Evolutionary conservation across 495 filamentous ascomycete genomes (phyloP), one percentile per base, ranked within the genome.

Genomic region (Podospora pseudocomata): DNA sequence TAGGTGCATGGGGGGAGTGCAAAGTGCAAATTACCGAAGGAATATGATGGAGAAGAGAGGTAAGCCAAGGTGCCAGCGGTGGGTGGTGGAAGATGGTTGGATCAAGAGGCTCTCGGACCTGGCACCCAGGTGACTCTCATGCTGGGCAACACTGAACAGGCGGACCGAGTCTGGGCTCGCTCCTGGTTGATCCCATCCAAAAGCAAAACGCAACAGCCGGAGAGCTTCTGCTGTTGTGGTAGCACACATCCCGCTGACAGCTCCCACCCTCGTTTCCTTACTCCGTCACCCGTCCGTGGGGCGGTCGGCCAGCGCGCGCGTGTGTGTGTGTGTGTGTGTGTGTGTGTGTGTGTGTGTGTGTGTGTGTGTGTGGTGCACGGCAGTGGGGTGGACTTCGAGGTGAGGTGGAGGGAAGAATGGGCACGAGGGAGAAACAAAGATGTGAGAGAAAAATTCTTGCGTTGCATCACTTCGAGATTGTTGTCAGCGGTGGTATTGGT

Each of bases 371-470:
- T 58, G 55, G n/a, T 9, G n/a, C 55, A 58, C n/a, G n/a, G 55
- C n/a, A 26, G 55, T 58, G 55, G 55, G 55, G 23, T 58, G 55
- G 7, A 26, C 23, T 4, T 58, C 23, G 55, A 58, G 23, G 55
- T 49, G 39, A 49, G 39, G 39, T 20, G 55, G 55, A 58, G 55
- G 55, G 55, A 58, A 7, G 55, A 58, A n/a, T 15, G 55, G 23
- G 55, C n/a, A 58, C 23, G 55, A 26, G 23, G n/a, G 9, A 11
- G 15, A 49, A 49, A 49, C 39, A 49, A 13, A 26, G 23, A 58
- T 58, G 55, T 58, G 55, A 26, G 19, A 56, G n/a, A 58, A 58
- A 58, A 58, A 20, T 58, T 58, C 55, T 58, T n/a, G 55, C 55
- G 55, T 58, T 7, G 55, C 39, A 49, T 49, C 39, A 49, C 39